A percentile compares a stretch with the other conserved stretches of the same genome.
phyloP scores from a whole-genome alignment of 352 stramenopile genomes.

The Pythium periplocum region DNA sequence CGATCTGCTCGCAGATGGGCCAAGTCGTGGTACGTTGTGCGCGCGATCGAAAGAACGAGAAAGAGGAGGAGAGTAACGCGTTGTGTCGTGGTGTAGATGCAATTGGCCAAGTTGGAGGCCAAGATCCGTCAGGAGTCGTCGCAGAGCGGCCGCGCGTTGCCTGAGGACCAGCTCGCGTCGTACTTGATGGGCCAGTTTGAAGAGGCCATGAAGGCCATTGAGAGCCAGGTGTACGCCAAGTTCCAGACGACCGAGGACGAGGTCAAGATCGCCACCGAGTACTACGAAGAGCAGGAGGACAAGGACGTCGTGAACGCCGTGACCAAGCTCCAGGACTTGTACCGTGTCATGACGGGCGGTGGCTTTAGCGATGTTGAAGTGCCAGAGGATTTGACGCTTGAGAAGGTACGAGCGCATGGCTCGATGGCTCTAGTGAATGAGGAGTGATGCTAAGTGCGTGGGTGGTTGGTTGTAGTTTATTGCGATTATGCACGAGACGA shows the following conservation, averaged over 20 bases:
- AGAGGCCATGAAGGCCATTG: conserved; percentile 87
- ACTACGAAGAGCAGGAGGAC: conserved; percentile 86
- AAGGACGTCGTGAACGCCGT: conserved; percentile 82
- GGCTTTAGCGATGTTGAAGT: conserved; percentile 81
- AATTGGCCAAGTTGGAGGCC: conserved; percentile 80
- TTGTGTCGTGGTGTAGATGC: conserved; percentile 40
- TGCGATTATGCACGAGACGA: conserved; percentile 87
- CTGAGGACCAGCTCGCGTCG: conserved; percentile 80
- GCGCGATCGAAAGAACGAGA: too few relatives aligned
- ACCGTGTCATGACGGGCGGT: conserved; percentile 83
- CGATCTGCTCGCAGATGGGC: conserved; percentile 86
- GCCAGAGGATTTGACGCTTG: conserved; percentile 71
- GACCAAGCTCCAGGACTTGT: conserved; percentile 83
- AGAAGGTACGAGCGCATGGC: conserved; percentile 31
- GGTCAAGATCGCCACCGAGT: conserved; percentile 82
- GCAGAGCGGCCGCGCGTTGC: conserved; percentile 72
- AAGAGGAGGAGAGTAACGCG: too few relatives aligned
- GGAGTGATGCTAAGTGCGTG: too few relatives aligned
- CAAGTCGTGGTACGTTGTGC: conserved; percentile 70
- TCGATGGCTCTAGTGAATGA: too few relatives aligned
- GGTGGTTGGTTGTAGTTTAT: conserved; percentile 48
- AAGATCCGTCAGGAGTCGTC: conserved; percentile 88
- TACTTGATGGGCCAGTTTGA: conserved; percentile 89
- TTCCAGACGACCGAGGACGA: conserved; percentile 87
- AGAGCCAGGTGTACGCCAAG: conserved; percentile 86